Evolutionary conservation across 2,329 filamentous ascomycete genomes (phyloP).

Genomic region (Aspergillus terreus): DNA sequence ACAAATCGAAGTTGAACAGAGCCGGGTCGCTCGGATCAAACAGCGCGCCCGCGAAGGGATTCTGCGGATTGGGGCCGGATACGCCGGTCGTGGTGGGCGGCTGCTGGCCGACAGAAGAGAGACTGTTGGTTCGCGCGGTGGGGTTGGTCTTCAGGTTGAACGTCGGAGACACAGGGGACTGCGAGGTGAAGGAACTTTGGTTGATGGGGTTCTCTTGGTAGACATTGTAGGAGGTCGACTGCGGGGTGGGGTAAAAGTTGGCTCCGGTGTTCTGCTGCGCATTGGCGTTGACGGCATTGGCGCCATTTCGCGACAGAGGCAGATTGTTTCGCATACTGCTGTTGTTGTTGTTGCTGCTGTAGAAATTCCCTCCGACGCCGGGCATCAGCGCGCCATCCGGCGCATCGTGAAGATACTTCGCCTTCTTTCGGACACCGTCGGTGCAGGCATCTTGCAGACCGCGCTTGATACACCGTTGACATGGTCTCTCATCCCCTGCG

Average conservation of each 20-base stretch:
- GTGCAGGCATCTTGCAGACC: slow-evolving; percentile 87
- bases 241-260: slow-evolving; percentile 33
- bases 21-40: slow-evolving; percentile 92
- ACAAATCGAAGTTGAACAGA: slow-evolving; percentile 92
- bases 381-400: slow-evolving; percentile 84
- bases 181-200: slow-evolving; percentile 55
- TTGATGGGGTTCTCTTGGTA: slow-evolving; percentile 47
- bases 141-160: slow-evolving; percentile 55
- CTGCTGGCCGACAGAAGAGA: slow-evolving; percentile 46
- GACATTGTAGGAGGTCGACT: slow-evolving; percentile 40
- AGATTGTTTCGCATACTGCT: slow-evolving; percentile 28
- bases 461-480: slow-evolving; percentile 89
- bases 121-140: slow-evolving; percentile 30
- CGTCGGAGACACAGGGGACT: slow-evolving; percentile 70
- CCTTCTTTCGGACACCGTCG: slow-evolving; percentile 96
- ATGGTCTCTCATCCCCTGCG: slow-evolving; percentile 89
- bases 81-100: slow-evolving; percentile 43
- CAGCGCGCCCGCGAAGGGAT: slow-evolving; percentile 54
- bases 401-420: slow-evolving; percentile 96
- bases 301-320: slow-evolving; percentile 30
- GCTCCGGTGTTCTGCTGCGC: slow-evolving; percentile 22
- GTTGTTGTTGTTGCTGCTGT: slow-evolving; percentile 39
- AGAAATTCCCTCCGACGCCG: slow-evolving; percentile 69
- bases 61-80: slow-evolving; percentile 44
- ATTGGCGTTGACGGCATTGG: slow-evolving; percentile 24